phyloP scores from a whole-genome alignment of 73 alveolate genomes.

The Stentor roeselii region DNA sequence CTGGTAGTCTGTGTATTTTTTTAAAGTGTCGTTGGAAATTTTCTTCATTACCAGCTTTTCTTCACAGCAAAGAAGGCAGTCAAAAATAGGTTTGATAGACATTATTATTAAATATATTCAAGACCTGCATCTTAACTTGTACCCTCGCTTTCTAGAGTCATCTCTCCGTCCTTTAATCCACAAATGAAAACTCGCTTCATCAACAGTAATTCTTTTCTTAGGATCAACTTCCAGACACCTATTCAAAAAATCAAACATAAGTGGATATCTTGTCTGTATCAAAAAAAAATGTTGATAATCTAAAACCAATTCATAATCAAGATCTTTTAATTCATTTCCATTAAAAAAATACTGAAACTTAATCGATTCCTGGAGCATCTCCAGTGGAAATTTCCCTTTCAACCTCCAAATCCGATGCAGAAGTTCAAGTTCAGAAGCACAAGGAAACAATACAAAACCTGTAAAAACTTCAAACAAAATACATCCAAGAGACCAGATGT shows the following conservation, averaged over 20 bases:
- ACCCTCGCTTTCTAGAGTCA: too few relatives aligned
- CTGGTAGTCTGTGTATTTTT: constrained; percentile 24
- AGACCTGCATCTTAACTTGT: too few relatives aligned
- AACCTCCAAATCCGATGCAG: not conserved
- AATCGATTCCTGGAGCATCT: not conserved
- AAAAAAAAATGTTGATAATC: too few relatives aligned
- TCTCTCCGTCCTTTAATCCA: not conserved
- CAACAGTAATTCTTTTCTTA: not conserved
- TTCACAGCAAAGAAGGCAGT: constrained; percentile 23
- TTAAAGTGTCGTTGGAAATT: not conserved
- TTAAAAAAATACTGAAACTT: not conserved
- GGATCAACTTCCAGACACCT: not conserved
- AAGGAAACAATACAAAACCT: constrained; percentile 77
- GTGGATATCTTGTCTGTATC: not conserved
- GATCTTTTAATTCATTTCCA: not conserved
- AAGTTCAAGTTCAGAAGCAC: constrained; percentile 59
- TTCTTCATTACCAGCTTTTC: constrained; percentile 13
- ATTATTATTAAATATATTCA: not conserved
- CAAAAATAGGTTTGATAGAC: constrained; percentile 24
- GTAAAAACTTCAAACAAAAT: constrained; percentile 80
- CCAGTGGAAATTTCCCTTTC: not conserved
- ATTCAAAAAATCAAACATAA: not conserved
- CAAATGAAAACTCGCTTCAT: not conserved
- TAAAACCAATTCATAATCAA: not conserved
- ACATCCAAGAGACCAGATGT: constrained; percentile 91